Conservation (phyloP, 306 rosid species). For the Vicia villosa region DNA sequence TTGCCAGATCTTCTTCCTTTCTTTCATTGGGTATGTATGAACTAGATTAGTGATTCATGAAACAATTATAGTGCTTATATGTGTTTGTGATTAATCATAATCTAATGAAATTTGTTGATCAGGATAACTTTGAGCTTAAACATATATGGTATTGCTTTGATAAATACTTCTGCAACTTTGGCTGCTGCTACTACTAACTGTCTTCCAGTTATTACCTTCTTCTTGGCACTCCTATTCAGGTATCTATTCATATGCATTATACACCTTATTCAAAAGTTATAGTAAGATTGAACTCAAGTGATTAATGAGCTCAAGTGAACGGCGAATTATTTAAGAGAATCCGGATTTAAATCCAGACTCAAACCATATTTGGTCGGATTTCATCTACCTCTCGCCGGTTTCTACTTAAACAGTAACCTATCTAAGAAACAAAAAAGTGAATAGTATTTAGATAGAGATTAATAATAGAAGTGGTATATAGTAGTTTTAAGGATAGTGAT, state of each 20-base stretch:
- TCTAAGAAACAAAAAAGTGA: too few species aligned
- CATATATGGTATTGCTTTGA: slow-evolving; percentile 58
- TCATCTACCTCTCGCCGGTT: too few species aligned
- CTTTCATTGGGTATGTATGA: slow-evolving; percentile 76
- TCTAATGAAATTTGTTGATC: background rate
- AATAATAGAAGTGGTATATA: too few species aligned
- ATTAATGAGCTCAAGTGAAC: too few species aligned
- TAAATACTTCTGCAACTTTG: slow-evolving; percentile 71
- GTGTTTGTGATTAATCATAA: background rate
- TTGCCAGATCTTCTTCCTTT: slow-evolving; percentile 71
- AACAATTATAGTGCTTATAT: background rate
- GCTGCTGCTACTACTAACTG: slow-evolving; percentile 78
- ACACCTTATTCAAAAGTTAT: too few species aligned
- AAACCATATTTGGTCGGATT: too few species aligned
- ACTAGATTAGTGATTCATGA: background rate
- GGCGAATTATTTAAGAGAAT: too few species aligned
- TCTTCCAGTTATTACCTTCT: slow-evolving; percentile 84
- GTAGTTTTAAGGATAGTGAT: background rate
- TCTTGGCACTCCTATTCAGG: slow-evolving; percentile 74
- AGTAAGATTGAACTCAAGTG: too few species aligned
- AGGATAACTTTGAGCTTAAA: slow-evolving; percentile 64
- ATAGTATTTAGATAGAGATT: too few species aligned
- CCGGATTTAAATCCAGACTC: too few species aligned
- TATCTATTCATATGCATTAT: background rate
- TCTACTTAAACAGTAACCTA: too few species aligned